Evolutionary conservation across 352 stramenopile species (phyloP).

Genomic region (Globisporangium radiosum): DNA sequence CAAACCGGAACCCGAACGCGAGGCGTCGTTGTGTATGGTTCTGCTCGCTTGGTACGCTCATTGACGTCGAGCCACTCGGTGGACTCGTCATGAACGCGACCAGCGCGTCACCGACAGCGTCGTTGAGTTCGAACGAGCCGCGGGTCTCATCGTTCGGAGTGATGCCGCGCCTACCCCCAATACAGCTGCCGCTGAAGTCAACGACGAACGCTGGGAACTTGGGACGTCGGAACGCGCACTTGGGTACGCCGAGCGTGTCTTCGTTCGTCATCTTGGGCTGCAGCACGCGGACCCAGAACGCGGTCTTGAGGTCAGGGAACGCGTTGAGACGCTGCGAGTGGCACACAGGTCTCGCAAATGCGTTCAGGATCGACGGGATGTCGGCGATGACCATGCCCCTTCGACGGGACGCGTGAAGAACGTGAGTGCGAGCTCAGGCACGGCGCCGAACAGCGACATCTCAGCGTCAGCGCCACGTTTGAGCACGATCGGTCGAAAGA

Average conservation of each 20-base stretch:
- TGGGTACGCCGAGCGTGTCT: not conserved
- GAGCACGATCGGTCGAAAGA: not conserved
- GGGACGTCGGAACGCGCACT: not conserved
- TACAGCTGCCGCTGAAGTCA: not conserved
- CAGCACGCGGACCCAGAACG: conserved; percentile 8
- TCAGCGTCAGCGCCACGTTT: not conserved
- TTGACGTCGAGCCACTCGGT: no score
- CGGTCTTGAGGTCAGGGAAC: conserved; percentile 4
- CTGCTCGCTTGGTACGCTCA: no score
- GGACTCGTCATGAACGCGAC: no score
- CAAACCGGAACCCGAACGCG: not conserved
- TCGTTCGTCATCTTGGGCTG: not conserved
- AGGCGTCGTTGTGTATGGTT: no score
- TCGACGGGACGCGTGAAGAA: not conserved
- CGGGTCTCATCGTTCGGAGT: no score
- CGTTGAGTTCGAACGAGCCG: no score
- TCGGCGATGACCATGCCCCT: not conserved
- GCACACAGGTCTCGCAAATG: not conserved
- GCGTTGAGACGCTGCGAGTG: conserved; percentile 1
- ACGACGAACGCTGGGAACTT: not conserved
- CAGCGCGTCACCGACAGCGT: no score
- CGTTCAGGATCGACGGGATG: not conserved
- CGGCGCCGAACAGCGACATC: not conserved
- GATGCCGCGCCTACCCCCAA: no score
- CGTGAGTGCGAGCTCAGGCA: conserved; percentile 2